Percentiles rank a stretch among this genome's conserved stretches.
Conservation (phyloP, 169 alveolate species). For the Cryptosporidium sp. region DNA sequence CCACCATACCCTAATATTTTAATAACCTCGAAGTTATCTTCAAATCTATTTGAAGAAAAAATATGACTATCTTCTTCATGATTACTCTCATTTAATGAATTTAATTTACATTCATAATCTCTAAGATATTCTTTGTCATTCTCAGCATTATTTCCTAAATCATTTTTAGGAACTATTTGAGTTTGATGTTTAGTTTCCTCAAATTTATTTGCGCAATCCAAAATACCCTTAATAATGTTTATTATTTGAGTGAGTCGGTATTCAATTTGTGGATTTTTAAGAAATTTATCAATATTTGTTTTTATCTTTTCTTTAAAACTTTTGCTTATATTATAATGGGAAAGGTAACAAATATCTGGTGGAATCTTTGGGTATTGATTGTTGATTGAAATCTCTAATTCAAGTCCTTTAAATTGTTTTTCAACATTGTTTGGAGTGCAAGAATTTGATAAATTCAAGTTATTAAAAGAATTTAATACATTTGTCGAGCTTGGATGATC, state of each 20-base stretch:
- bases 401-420: constrained; percentile 48
- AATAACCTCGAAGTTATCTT: constrained; percentile 81
- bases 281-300: neutral
- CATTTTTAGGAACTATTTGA: neutral
- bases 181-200: neutral
- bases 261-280: neutral
- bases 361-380: constrained; percentile 27
- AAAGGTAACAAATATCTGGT: constrained; percentile 11
- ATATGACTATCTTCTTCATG: constrained; percentile 4
- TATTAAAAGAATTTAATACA: neutral
- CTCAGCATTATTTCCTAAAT: neutral
- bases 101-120: neutral
- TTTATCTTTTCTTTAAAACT: constrained; percentile 29
- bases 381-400: constrained; percentile 27
- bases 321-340: constrained; percentile 32
- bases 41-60: constrained; percentile 47
- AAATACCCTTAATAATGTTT: neutral
- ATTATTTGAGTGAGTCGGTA: neutral
- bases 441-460: neutral
- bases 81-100: neutral
- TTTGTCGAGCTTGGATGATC: neutral
- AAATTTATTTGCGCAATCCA: neutral
- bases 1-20: constrained; percentile 86
- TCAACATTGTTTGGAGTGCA: neutral
- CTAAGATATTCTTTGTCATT: neutral